Base-by-base conservation (phyloP, 352 stramenopile genomes). In the Pythium grandisporangium region DNA sequence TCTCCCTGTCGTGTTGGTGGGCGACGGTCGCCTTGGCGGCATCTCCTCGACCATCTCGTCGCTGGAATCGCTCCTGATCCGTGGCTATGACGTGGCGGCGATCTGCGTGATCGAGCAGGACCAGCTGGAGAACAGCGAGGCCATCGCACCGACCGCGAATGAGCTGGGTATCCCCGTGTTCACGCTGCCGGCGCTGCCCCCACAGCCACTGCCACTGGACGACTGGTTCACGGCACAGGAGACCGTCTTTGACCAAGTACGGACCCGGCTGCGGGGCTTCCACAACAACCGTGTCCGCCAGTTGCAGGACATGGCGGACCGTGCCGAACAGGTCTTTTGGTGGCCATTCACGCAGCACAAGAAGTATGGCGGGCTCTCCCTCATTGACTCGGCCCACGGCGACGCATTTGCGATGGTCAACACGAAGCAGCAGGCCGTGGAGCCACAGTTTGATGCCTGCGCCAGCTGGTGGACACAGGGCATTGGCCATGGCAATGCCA, bases 11-110 rank as follows among this genome's bases (percentile, higher is more conserved):
- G 74, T 99, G 45, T 71, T 99, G 6, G 82, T 98, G 23, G 95
- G 95, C n/a, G 95, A 99, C 58, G 93, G 91, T 30, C 89, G 91
- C 46, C 75, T 99, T 5, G 95, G 95, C 41, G 95, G 95, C 6
- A 98, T 98, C 50, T 97, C 93, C 32, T 81, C 79, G 14, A 98
- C 94, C 8, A 73, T 98, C 46, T 90, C 88, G 5, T 79, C 93
- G 11, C 58, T 98, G 5, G 95, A 99, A 52, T 92, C 84, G 17
- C 61, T 98, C 12, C 51, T 95, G 42, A 70, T 86, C 48, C 77
- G 95, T 16, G 79, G 93, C 8, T 98, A 98, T 56, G 81, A 90
- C 38, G 74, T 98, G 0, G 69, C 74, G 36, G 78, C 74, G 2
- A 66, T 94, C 39, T 90, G 79, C 30, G 37, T 94, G 12, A 84